These are phyloP conservation scores for Mucor ambiguus DNA, from an alignment of 371 early-diverging fungal species.

Conservation along the genomic window DNA sequence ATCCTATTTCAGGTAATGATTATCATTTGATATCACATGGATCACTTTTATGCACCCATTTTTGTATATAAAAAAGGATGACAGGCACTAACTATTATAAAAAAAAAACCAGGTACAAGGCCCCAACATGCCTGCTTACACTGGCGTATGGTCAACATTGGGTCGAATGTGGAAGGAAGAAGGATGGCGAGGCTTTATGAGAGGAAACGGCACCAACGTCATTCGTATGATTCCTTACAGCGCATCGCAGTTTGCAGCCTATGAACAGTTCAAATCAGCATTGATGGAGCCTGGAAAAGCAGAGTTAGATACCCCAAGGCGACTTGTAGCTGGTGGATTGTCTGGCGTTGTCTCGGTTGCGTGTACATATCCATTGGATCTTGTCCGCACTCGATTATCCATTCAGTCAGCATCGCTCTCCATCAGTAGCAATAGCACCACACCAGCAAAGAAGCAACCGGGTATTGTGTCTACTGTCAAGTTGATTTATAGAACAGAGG, in stretches of 20 bases:
- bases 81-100: conserved; percentile 2
- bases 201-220: conserved; percentile 93
- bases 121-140: conserved; percentile 65
- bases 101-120: conserved; percentile 66
- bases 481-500: conserved; percentile 74
- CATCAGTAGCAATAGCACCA: background rate
- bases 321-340: conserved; percentile 79
- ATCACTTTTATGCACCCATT: background rate
- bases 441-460: conserved; percentile 51
- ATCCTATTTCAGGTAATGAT: conserved; percentile 84
- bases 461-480: conserved; percentile 71
- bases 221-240: conserved; percentile 92
- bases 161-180: conserved; percentile 88
- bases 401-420: conserved; percentile 63
- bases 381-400: conserved; percentile 84
- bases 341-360: conserved; percentile 85
- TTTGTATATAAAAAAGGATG: background rate
- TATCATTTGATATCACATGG: conserved; percentile 34
- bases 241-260: conserved; percentile 89
- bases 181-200: conserved; percentile 83
- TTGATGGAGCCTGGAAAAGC: conserved; percentile 69
- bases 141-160: conserved; percentile 73
- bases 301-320: conserved; percentile 73
- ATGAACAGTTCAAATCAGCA: conserved; percentile 74
- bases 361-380: conserved; percentile 88